A percentile compares a stretch with the other conserved stretches of the same genome.
phyloP scores from a whole-genome alignment of 75 land plant species.

The Isoetes taiwanensis region DNA sequence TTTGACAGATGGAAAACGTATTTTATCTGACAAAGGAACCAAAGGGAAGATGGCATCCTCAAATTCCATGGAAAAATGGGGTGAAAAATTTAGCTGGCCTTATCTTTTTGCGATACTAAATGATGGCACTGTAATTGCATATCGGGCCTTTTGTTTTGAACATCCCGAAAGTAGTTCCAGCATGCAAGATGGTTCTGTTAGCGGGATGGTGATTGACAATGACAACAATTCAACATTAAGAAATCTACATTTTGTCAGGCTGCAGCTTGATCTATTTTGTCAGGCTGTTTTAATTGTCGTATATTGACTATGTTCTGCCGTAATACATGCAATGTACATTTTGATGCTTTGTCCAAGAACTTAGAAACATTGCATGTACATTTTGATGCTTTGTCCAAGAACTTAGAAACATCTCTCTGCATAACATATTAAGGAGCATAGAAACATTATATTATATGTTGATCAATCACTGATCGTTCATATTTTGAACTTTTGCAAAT shows the following conservation, averaged over 20 bases:
- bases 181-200: constrained; percentile 19
- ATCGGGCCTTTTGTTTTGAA: constrained; percentile 82
- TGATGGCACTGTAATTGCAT: constrained; percentile 87
- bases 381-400: too few species aligned
- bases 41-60: constrained; percentile 12
- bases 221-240: constrained; percentile 45
- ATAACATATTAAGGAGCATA: too few species aligned
- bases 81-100: constrained; percentile 64
- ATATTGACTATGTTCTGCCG: too few species aligned
- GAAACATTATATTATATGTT: too few species aligned
- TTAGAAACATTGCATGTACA: too few species aligned
- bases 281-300: too few species aligned
- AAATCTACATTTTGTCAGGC: constrained; percentile 74
- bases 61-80: constrained; percentile 73
- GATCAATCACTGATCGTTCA: too few species aligned
- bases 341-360: too few species aligned
- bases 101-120: constrained; percentile 64
- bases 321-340: too few species aligned
- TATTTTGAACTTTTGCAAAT: too few species aligned
- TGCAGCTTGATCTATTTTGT: constrained; percentile 47
- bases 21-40: constrained; percentile 37
- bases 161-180: constrained; percentile 35
- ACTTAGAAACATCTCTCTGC: too few species aligned
- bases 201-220: constrained; percentile 12
- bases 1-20: constrained; percentile 58